Evolutionary conservation across 805 yeast genomes (phyloP), one percentile per base, ranked within the genome.

Genomic region (Saccharomycopsis microspora): DNA sequence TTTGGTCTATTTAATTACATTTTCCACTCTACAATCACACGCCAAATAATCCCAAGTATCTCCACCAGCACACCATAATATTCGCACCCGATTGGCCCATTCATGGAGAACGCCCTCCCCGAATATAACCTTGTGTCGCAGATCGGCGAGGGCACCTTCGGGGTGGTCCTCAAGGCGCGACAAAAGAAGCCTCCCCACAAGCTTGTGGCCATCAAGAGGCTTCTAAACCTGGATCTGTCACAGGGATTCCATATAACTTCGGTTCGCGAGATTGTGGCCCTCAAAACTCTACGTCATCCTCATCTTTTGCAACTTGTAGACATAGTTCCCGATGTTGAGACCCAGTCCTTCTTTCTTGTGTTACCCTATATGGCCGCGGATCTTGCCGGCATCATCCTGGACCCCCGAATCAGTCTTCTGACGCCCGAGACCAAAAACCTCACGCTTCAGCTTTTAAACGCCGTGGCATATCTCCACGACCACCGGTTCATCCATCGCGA

Each of bases 361-460:
- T 75, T 88, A 36, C 95, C 96, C 0, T 93, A 89, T 60, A 87
- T 93, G 87, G 80, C 88, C 8, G 82, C 85, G 28, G 99, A 93
- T 64, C 70, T 93, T 48, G 85, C 94, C 4, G 98, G 98, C 3
- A 65, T 93, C 19, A 68, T 93, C 45, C 90, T 83, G 57, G 90
- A 89, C 61, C 87, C 90, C 0, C 65, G 74, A 7, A 76, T 88
- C 4, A 55, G 64, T 5, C 65, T 94, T 33, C 61, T 72, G 3
- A 68, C 80, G 29, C 65, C 83, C 0, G 89, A 86, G 55, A 83
- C 85, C 56, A 94, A 94, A 62, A 82, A 93, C 57, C 73, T 93
- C 47, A 75, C 87, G 80, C 56, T 61, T 30, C 98, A 93, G 64
- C 64, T 93, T 37, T 67, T 94, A 5, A 67, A 70, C 46, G 98